Evolutionary conservation across 1,139 yeast genomes (phyloP), one percentile per base, ranked within the genome.

Genomic region (Candida tetrigidarum): DNA sequence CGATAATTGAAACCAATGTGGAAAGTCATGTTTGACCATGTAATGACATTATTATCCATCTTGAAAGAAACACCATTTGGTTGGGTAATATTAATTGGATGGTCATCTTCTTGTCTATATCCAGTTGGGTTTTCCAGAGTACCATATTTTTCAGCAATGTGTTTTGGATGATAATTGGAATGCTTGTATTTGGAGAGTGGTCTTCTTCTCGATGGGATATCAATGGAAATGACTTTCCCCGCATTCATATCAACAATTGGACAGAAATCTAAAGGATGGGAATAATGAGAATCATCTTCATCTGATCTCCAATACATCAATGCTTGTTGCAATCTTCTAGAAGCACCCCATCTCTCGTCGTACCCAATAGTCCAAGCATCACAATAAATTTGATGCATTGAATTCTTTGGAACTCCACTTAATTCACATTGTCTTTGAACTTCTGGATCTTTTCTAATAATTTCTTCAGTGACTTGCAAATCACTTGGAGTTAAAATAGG

Each of bases 351-450:
- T 67, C 93, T 78, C 66, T 85, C 93, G 62, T 86, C 95, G 61
- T 82, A 85, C 48, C 93, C 93, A 60, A 86, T 84, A 41, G 93
- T 84, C 96, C 86, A 86, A 56, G 85, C 92, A 60, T 86, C 95
- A 71, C 93, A 86, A 73, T 84, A 86, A 45, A 84, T 78, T 57
- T 82, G 79, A 64, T 80, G 72, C 88, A 86, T 86, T 37, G 84
- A 85, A 41, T 65, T 66, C 34, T 74, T 77, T 45, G 89, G 84
- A 53, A 85, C 66, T 44, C 93, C 93, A 37, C 86, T 79, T 48
- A 84, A 60, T 43, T 71, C 80, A 72, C 92, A 84, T 68, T 86
- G 92, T 63, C 80, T 82, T 54, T 84, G 83, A 51, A 86, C 93
- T 33, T 67, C 69, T 28, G 91, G 87, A 60, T 86, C 90, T 6